These are phyloP conservation scores for Kwoniella sp. DNA, from an alignment of 768 basidiomycete genomes.

Conservation along the genomic window DNA sequence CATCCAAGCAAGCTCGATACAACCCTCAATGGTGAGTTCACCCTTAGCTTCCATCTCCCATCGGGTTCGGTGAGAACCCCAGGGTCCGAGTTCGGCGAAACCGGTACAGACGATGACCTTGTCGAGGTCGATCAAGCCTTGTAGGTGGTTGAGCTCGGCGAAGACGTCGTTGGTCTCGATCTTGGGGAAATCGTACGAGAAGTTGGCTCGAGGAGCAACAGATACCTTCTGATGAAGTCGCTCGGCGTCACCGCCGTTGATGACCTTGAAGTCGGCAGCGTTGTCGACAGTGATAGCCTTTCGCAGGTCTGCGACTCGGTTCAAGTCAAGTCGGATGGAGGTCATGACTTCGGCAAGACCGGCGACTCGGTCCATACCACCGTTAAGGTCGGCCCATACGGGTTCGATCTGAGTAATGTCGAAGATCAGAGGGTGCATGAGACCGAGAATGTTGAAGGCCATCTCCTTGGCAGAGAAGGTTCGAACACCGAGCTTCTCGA, in stretches of 20 bases:
- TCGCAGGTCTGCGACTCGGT: conserved; percentile 86
- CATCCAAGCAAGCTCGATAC: conserved; percentile 99
- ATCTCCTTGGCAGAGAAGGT: conserved; percentile 99
- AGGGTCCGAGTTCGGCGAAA: conserved; percentile 95
- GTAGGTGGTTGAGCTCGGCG: conserved; percentile 73
- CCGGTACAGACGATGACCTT: conserved; percentile 95
- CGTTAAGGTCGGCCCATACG: conserved; percentile 98
- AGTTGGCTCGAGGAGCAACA: conserved; percentile 95
- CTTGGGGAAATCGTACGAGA: conserved; percentile 89
- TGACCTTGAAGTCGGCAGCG: conserved; percentile 88
- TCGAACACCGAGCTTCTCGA: conserved; percentile 89
- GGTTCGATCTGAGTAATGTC: conserved; percentile 99
- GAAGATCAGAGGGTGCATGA: conserved; percentile 99
- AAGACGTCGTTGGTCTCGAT: conserved; percentile 73
- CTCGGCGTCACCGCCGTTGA: conserved; percentile 88
- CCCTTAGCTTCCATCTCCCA: conserved; percentile 99
- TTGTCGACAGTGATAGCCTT: conserved; percentile 92
- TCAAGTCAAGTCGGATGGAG: conserved; percentile 78
- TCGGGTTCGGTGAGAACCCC: conserved; percentile 95
- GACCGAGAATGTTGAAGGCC: conserved; percentile 99
- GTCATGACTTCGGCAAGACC: conserved; percentile 89
- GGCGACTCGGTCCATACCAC: conserved; percentile 95
- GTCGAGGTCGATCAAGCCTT: conserved; percentile 88
- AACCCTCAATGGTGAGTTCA: conserved; percentile 95
- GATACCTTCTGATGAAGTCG: conserved; percentile 87